Base-by-base conservation (phyloP, 2,329 filamentous ascomycete genomes). In the Elsinoe necatrix region DNA sequence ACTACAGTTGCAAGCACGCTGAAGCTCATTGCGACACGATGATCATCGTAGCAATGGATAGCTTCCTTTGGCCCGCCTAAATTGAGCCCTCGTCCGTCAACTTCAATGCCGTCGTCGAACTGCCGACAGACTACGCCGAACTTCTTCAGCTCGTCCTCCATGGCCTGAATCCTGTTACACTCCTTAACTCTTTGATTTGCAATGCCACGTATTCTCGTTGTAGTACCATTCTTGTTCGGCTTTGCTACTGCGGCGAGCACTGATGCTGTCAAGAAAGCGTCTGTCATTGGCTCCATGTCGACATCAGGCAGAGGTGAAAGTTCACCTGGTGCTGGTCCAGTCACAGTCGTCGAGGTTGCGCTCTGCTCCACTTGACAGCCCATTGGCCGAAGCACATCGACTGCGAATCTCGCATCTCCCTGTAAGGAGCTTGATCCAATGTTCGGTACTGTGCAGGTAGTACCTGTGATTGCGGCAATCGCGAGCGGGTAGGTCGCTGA, bases 231-330 rank as follows among this genome's bases (percentile, higher is more conserved):
- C 54, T 73, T 75, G 52, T 83, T 84, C 1, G 88, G 89, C 12
- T 80, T 83, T 8, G 92, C 90, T 42, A 95, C 89, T 34, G 93
- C 93, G 23, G 90, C 93, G 47, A 98, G 79, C 3, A 95, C 90
- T 1, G 90, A 95, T 16, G 93, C 93, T 3, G 91, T 96, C 54
- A 98, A 78, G 77, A 98, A 98, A 50, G 93, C 93, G 71, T 98
- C 93, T 0, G 93, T 98, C 93, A 98, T 98, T 1, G 92, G 87
- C 70, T 97, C 93, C 93, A 98, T 98, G 66, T 98, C 91, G 25
- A 98, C 84, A 58, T 92, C 86, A 16, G 83, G 75, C 11, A 98
- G 75, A 0, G 88, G 85, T 63, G 84, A 84, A 37, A 98, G 75
- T 14, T 79, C 73, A 9, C 93, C 92, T 56, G 78, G 72, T 1